These are phyloP conservation scores for Trichomonas gallinae DNA, from an alignment of 208 protist species.

Conservation along the genomic window DNA sequence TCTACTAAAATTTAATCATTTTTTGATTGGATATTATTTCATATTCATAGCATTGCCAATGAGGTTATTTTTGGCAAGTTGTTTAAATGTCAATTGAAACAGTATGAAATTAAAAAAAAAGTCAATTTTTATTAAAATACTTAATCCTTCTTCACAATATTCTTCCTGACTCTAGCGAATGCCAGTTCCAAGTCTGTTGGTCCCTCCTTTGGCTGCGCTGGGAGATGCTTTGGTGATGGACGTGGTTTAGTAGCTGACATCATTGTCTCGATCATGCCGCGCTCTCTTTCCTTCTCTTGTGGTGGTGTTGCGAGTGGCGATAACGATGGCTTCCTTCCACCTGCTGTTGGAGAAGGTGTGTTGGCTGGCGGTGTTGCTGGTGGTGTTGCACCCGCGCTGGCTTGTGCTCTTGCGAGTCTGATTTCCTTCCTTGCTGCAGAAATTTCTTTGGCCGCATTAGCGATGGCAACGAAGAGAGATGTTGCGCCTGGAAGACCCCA, in stretches of 20 bases:
- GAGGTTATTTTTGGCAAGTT: no score
- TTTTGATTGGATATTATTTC: no score
- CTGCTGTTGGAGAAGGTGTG: no score
- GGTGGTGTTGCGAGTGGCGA: no score
- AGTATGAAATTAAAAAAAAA: no score
- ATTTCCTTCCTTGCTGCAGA: neutral
- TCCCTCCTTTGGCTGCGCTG: neutral
- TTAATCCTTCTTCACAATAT: neutral
- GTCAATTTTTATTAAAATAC: neutral
- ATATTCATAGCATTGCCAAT: no score
- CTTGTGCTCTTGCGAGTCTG: neutral
- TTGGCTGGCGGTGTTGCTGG: neutral
- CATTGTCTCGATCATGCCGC: neutral
- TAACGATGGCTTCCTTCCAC: no score
- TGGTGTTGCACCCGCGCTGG: neutral
- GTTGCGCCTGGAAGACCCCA: neutral
- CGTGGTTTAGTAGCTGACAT: neutral
- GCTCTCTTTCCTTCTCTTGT: neutral
- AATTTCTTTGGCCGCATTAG: neutral
- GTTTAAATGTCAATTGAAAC: no score
- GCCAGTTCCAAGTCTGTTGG: neutral
- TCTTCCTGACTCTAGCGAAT: neutral
- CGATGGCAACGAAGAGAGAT: neutral
- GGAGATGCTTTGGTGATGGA: neutral
- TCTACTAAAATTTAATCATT: no score